Evolutionary conservation across 2,329 filamentous ascomycete species (phyloP), one percentile per base, ranked within the genome.

Genomic region (Iodosphaeria phyllophila): DNA sequence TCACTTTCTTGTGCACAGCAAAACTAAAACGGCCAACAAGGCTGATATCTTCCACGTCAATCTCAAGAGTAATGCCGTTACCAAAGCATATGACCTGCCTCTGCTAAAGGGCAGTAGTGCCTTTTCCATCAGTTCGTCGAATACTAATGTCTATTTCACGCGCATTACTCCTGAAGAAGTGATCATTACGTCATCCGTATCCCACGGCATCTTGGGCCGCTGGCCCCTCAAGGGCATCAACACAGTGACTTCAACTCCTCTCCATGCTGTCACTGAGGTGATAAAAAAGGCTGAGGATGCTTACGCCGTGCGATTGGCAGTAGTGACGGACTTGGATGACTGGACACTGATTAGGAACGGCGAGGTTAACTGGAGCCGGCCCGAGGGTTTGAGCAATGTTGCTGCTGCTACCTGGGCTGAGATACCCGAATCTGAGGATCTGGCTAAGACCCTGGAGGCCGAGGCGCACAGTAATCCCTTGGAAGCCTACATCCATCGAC

Each of bases 331-430:
- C 46, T 68, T 48, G 2, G 63, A 74, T 13, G 77, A 92, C 39
- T 93, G 84, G 80, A 57, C 74, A 13, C 56, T 95, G 25, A 58
- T 92, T 22, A 74, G 77, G 29, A 92, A 93, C 42, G 83, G 84
- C 9, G 74, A 76, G 28, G 41, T 70, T 6, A 69, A 68, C 19
- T 98, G 89, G 89, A 64, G 64, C 22, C 70, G 89, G 13, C 68
- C 72, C 6, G 89, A 98, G 48, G 76, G 77, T 4, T 54, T 98
- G 25, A 73, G 75, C n/a, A 74, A 73, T 22, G 71, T 70, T n/a
- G 60, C 80, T 14, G 73, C 79, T 26, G 84, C 82, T 18, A 67
- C 69, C 8, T 92, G 80, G 64, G 77, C 75, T 1, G 78, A 86
- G 24, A 64, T 80, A 5, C 72, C 74, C 8, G 69, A 74, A 35